Conservation (phyloP, 1,284 basidiomycete species). For the Peniophora sp. region DNA sequence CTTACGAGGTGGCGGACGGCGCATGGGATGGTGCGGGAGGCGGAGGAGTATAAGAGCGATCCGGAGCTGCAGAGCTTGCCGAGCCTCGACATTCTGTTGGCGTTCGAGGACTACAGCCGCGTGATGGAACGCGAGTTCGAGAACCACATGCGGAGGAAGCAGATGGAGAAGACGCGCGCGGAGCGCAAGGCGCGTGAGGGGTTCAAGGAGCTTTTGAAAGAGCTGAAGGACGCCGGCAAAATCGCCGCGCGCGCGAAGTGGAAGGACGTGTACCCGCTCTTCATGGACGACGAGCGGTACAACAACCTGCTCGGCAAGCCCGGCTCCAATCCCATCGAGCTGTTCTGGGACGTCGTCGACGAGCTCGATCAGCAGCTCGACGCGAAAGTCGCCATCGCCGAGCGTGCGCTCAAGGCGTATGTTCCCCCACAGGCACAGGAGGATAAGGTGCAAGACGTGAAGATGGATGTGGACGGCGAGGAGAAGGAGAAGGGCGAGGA, state of each 20-base stretch:
- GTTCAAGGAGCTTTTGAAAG: slow-evolving; percentile 73
- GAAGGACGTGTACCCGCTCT: slow-evolving; percentile 78
- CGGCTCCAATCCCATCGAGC: slow-evolving; percentile 89
- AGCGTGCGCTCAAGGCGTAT: slow-evolving; percentile 48
- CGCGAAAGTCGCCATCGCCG: slow-evolving; percentile 57
- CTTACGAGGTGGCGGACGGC: slow-evolving; percentile 84
- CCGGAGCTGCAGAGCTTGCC: slow-evolving; percentile 73
- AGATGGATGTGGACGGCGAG: slow-evolving; percentile 20
- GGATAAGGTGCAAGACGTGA: slow-evolving; percentile 14
- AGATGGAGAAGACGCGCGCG: slow-evolving; percentile 76
- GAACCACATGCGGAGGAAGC: slow-evolving; percentile 67
- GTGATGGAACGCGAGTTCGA: slow-evolving; percentile 85
- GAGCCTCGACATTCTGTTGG: slow-evolving; percentile 81
- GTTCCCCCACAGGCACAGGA: slow-evolving; percentile 28
- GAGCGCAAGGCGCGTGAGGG: slow-evolving; percentile 85
- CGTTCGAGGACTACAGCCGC: slow-evolving; percentile 87
- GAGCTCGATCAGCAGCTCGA: slow-evolving; percentile 81
- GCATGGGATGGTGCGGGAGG: slow-evolving; percentile 65
- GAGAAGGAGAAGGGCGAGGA: slow-evolving; percentile 25
- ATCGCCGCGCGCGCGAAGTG: slow-evolving; percentile 84
- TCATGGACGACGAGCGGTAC: slow-evolving; percentile 80
- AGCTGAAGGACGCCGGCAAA: slow-evolving; percentile 56
- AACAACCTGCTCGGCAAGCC: slow-evolving; percentile 80
- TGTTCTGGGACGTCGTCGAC: slow-evolving; percentile 95
- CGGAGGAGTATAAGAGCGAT: slow-evolving; percentile 73